Evolutionary conservation across 768 basidiomycete species (phyloP), one percentile per base, ranked within the genome.

Genomic region (Daedaleopsis sinensis): DNA sequence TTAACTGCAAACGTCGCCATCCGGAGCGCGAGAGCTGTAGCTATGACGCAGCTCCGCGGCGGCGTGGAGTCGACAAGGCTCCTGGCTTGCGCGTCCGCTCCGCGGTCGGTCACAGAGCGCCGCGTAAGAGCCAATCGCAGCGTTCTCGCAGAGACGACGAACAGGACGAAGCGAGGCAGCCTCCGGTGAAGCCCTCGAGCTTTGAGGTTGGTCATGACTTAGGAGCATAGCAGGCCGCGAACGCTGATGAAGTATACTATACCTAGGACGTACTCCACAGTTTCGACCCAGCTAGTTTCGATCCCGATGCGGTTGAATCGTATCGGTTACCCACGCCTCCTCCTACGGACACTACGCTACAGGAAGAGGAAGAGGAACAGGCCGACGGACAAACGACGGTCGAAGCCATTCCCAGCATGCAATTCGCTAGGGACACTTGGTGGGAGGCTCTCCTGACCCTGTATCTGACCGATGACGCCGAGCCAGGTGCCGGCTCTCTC

Each of bases 21-120:
- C 59, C 64, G 23, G 55, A 53, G 9, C 43, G 52, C 18, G 58
- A 61, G 43, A 79, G 81, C 46, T 93, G 91, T 69, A 70, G 75
- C 51, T 93, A 92, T 65, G 91, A 93, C 64, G 55, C 81, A 11
- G 72, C 82, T 6, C 91, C 91, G n/a, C 91, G 88, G 67, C 87
- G 91, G 43, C 83, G 91, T 46, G 91, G 91, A 1, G 91, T 90
- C 3, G 91, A 92, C 74, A 90, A 83, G 74, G 81, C 77, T 1
- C 90, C 89, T 19, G 90, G 91, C 24, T 87, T 88, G 32, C 87
- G 91, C 24, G 87, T 89, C 67, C 83, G 90, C 35, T 76, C 79
- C 59, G 73, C 81, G 5, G 74, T 79, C 44, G 52, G 62, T 39
- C 82, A 81, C 5, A 21, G 16, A 46, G 44, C 44, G 18, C 44